Conservation (phyloP, 768 basidiomycete genomes). For the Podaxis pistillaris region DNA sequence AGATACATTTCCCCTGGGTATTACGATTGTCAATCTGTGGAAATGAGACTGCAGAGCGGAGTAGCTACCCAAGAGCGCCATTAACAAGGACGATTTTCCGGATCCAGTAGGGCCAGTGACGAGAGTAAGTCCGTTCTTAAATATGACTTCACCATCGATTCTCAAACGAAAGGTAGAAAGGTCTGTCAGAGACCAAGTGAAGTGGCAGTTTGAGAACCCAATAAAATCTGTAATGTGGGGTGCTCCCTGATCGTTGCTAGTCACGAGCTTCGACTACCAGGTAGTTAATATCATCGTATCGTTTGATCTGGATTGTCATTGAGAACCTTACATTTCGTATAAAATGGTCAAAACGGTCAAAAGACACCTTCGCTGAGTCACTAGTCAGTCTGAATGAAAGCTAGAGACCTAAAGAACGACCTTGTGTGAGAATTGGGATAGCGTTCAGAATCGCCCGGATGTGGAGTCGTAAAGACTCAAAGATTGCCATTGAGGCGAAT, state of each 20-base stretch:
- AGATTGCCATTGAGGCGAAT: conserved; percentile 35
- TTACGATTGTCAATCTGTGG: neutral
- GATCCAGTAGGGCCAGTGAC: conserved; percentile 59
- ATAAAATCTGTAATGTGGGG: neutral
- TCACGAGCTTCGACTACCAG: neutral
- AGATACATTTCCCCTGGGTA: conserved; percentile 59
- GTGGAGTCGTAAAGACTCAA: conserved; percentile 57
- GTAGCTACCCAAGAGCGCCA: conserved; percentile 20
- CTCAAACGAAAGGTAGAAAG: conserved; percentile 45
- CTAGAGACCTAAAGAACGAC: neutral
- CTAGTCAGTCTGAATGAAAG: neutral
- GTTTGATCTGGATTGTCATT: neutral
- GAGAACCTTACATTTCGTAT: conserved; percentile 29
- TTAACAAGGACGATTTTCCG: conserved; percentile 51
- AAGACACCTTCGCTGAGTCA: conserved; percentile 53
- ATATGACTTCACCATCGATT: conserved; percentile 52
- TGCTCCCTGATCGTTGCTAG: neutral
- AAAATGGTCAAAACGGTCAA: conserved; percentile 51
- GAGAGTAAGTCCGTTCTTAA: conserved; percentile 53
- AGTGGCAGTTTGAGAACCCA: conserved; percentile 57
- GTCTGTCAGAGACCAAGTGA: conserved; percentile 50
- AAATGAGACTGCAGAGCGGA: neutral
- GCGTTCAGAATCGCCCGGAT: conserved; percentile 36
- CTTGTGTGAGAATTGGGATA: conserved; percentile 22
- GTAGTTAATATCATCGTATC: neutral